Percentiles rank a stretch among this genome's conserved stretches.
Evolutionary conservation across 78 protist species (phyloP).

Genomic region (Dictyostelium firmibasis): DNA sequence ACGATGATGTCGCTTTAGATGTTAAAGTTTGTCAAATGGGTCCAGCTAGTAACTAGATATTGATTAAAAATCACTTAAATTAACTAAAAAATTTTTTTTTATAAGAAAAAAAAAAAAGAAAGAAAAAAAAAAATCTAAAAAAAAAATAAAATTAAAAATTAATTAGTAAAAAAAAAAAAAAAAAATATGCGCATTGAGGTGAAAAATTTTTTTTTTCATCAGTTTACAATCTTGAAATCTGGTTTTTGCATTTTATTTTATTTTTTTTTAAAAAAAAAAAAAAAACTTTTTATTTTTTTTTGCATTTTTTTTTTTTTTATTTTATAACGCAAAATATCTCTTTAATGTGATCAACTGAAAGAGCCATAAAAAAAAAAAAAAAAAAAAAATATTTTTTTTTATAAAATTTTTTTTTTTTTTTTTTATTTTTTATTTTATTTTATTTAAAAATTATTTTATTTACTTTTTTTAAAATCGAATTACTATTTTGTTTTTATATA

Average conservation of each 20-base stretch:
- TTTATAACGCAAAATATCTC: not conserved
- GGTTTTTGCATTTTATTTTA: not conserved
- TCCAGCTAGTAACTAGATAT: not conserved
- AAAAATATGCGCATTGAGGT: too few relatives aligned
- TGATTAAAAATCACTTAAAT: not conserved
- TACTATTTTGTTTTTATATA: not conserved
- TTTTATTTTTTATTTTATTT: not conserved
- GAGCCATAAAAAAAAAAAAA: too few relatives aligned
- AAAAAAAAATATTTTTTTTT: too few relatives aligned
- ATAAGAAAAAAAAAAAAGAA: not conserved
- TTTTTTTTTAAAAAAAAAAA: not conserved
- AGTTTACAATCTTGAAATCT: not conserved
- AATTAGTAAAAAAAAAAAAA: too few relatives aligned
- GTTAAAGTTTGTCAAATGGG: constrained; percentile 29
- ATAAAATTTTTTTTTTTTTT: too few relatives aligned
- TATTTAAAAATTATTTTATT: not conserved
- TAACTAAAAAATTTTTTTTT: not conserved
- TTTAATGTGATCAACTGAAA: not conserved
- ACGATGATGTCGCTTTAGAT: not conserved
- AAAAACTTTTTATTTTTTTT: not conserved
- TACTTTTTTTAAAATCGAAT: not conserved
- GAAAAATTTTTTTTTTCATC: not conserved
- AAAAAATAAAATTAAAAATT: too few relatives aligned
- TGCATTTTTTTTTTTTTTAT: not conserved
- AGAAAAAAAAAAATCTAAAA: not conserved